Base-by-base conservation (phyloP, 2,329 filamentous ascomycete genomes). In the Cercospora beticola region DNA sequence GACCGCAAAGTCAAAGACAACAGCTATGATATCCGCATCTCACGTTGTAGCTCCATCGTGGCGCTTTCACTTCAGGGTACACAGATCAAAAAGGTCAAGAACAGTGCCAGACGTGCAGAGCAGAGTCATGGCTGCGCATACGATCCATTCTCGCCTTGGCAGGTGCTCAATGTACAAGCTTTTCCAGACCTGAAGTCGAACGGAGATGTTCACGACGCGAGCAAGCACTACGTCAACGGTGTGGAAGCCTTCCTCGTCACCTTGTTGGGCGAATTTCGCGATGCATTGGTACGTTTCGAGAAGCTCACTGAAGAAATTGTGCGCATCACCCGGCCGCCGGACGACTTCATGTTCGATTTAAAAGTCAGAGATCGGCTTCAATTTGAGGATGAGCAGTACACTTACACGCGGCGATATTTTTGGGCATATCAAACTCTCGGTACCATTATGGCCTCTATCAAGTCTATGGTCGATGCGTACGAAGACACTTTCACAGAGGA, bases 361-460 rank as follows among this genome's bases (percentile, higher is more conserved):
- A 80, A 82, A 21, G 77, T 88, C 5, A 82, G 87, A 12, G 86
- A 88, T 76, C 84, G 84, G 71, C 81, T 88, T 0, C 81, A 89
- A 1, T 89, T 89, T 71, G 87, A 89, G 75, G 87, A 89, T 73
- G 81, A 83, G 63, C 78, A 86, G 65, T 89, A 88, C 73, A 89
- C 87, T 1, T 88, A 87, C 78, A 87, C 86, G 16, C 81, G 86
- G 0, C 83, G 87, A 16, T 89, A 89, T 73, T 89, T 89, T 74
- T 89, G 87, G 84, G 86, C 86, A 0, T 88, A 85, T 73, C 87
- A 88, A 76, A 87, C 86, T 3, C 82, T 88, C 3, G 86, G 85
- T 40, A 85, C 86, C 36, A 84, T 89, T 72, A 88, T 87, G 72
- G 85, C 86, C 60, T 83, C 83, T 69, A 87, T 89, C 74, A 85